Base-by-base conservation (phyloP, 495 filamentous ascomycete species). In the Podospora comata region DNA sequence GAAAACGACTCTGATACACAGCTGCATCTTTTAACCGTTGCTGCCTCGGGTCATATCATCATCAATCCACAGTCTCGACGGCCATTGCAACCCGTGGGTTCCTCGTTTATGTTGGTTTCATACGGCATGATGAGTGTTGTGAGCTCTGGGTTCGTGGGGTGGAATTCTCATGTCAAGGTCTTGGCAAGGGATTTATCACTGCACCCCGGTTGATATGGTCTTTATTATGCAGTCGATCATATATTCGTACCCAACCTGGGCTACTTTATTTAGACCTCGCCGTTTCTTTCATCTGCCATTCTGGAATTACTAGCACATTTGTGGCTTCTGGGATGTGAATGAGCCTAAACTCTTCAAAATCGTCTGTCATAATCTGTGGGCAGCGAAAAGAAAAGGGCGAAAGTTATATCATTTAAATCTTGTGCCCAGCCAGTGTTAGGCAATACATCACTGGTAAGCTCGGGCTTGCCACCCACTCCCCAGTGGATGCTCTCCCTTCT, bases 261-360 rank as follows among this genome's bases (percentile, higher is more conserved):
- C 64, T 58, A 66, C 64, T 66, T 66, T 66, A 66, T 66, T 66
- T 66, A 53, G 55, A 59, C 64, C 48, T 23, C 64, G 13, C 32
- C 32, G 32, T 26, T 48, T 48, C 62, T 53, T 26, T 11, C 23
- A 19, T 48, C 13, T 65, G 63, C 26, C 48, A 11, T 53, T 16
- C 30, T 39, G 30, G 4, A 48, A 48, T 6, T 18, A 2, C 23
- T 48, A 48, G 39, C 39, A 48, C 5, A 0, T 9, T 16, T 48
- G 39, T 48, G 39, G 39, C 39, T 48, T 48, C 39, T 48, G 39
- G 39, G 39, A 5, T 48, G 39, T 16, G 13, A 48, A 48, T 48
- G 39, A 48, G 39, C 39, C 39, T 48, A 48, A 48, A 9, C 9
- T 48, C 39, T 48, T 13, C 39, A 1, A 3, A 48, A 16, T 2